Conservation (phyloP, 441 rosid genomes). For the Omphalea diandra region DNA sequence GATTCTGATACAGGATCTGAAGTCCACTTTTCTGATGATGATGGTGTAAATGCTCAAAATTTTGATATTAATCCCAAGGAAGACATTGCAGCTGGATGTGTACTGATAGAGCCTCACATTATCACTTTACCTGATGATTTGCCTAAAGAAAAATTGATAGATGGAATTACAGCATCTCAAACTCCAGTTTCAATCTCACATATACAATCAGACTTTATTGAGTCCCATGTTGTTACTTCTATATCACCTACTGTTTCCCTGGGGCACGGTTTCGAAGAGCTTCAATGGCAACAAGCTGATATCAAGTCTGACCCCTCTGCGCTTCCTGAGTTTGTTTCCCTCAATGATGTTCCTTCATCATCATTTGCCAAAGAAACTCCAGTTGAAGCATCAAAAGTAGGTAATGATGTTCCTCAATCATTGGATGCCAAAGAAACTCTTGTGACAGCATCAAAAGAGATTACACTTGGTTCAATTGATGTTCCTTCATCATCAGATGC, state of each 20-base stretch:
- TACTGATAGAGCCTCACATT: slow-evolving; percentile 35
- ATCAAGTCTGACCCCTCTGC: slow-evolving; percentile 25
- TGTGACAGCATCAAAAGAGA: too few species aligned
- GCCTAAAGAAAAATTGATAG: slow-evolving; percentile 43
- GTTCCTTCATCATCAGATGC: slow-evolving; percentile 20
- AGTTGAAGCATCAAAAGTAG: slow-evolving; percentile 27
- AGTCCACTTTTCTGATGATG: slow-evolving; percentile 34
- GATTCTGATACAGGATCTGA: slow-evolving; percentile 65
- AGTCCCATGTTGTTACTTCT: slow-evolving; percentile 19
- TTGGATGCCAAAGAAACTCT: too few species aligned
- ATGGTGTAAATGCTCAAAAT: slow-evolving; percentile 23
- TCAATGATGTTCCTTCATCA: slow-evolving; percentile 31
- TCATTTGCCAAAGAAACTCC: slow-evolving; percentile 26
- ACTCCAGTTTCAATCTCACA: slow-evolving; percentile 31
- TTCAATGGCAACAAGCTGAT: slow-evolving; percentile 36
- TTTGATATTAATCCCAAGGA: slow-evolving; percentile 24
- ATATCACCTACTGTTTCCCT: slow-evolving; percentile 13
- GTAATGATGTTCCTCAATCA: too few species aligned
- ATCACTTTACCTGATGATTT: slow-evolving; percentile 35
- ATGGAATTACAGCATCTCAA: slow-evolving; percentile 36
- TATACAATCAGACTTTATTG: slow-evolving; percentile 29
- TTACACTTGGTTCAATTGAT: slow-evolving; percentile 17
- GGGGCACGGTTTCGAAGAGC: slow-evolving; percentile 41
- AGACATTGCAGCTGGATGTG: slow-evolving; percentile 30
- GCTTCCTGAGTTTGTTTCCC: slow-evolving; percentile 37